Conservation (phyloP, 2,329 filamentous ascomycete genomes). For the Neurospora sp. region DNA sequence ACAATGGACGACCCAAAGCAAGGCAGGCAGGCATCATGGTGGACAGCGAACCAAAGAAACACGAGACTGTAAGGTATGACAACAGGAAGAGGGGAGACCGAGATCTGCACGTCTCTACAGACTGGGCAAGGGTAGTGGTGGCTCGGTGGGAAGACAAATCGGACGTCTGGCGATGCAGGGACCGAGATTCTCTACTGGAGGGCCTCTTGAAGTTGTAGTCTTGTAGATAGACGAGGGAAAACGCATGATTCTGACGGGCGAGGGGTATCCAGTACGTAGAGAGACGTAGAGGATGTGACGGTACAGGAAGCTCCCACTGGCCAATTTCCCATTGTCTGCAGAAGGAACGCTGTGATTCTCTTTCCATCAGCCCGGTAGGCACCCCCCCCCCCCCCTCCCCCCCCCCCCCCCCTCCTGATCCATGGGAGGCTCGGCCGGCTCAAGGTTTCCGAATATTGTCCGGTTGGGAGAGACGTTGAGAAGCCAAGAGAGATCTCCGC, state of each 20-base stretch:
- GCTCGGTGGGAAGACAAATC: background rate
- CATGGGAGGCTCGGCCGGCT: background rate
- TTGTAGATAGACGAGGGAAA: background rate
- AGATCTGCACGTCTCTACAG: background rate
- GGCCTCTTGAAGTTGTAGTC: background rate
- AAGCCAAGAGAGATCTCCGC: background rate
- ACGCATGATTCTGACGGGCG: constrained; percentile 4
- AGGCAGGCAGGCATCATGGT: background rate
- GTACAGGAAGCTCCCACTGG: background rate
- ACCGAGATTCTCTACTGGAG: background rate
- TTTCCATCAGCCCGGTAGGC: background rate
- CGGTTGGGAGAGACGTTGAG: background rate
- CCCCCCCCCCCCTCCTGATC: too few relatives aligned
- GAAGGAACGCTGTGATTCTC: background rate
- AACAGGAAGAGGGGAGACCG: background rate
- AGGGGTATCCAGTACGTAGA: background rate
- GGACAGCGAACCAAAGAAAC: background rate
- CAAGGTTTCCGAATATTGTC: background rate
- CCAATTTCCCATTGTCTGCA: background rate
- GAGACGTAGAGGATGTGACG: background rate
- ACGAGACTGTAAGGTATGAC: background rate
- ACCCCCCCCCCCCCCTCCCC: too few relatives aligned
- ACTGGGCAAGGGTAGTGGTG: background rate
- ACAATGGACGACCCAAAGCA: background rate
- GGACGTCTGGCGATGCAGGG: constrained; percentile 2